Base-by-base conservation (phyloP, 192 early-diverging fungal genomes). In the Umbelopsis sp. region DNA sequence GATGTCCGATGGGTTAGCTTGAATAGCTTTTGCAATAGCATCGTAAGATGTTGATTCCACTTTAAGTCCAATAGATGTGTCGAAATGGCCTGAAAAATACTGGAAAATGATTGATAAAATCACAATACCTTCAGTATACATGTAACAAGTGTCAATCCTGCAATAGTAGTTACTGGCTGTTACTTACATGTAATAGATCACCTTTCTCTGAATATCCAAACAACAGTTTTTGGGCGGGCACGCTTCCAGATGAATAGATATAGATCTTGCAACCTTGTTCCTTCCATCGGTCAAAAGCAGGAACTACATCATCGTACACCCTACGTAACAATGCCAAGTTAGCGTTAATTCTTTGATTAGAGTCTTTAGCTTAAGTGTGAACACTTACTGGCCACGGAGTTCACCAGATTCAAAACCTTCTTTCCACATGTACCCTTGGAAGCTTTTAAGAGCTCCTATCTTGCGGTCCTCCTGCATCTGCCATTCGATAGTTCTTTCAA, bases 371-470 rank as follows among this genome's bases (percentile, higher is more conserved):
- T 26, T 16, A 70, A 24, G 24, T 14, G 38, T 21, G 8, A 10
- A 20, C 14, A 91, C 90, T 79, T 85, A 94, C 90, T 78, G 84
- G 54, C 95, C 91, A 69, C 84, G 81, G 38, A 99, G 77, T 69
- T 88, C 82, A 12, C 95, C 95, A 22, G 77, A 82, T 51, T 87
- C 82, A 72, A 92, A 99, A 0, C 94, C 97, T 52, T 83, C 85
- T 69, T 88, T 81, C 97, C 97, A 99, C 88, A 99, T 97, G 75
- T 90, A 94, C n/a, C 97, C 95, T 78, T 99, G 95, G 51, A 97
- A 91, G 7, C 88, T 84, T 75, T 97, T 96, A 3, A 99, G 74
- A 0, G 97, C 89, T 4, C 90, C 93, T 44, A 95, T 92, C 80
- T 99, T 98, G 45, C 96, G 88, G 74, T 99, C 95, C 1, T 77